These are phyloP conservation scores for Ampelomyces quisqualis DNA, from an alignment of 2,329 filamentous ascomycete genomes.

Conservation along the genomic window DNA sequence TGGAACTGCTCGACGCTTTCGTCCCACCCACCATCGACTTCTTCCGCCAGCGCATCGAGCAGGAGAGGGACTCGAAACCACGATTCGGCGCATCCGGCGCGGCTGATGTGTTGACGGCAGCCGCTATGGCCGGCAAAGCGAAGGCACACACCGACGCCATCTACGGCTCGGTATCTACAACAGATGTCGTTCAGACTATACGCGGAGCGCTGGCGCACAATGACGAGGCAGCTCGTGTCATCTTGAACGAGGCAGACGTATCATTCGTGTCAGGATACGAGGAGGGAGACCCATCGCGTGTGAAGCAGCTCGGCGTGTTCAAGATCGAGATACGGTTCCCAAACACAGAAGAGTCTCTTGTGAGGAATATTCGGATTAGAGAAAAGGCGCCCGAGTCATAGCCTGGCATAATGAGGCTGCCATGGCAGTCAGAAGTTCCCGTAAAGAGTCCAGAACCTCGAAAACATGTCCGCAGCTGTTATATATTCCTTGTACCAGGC, in stretches of 20 bases:
- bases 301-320: conserved; percentile 57
- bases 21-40: conserved; percentile 53
- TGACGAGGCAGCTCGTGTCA: conserved; percentile 53
- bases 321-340: conserved; percentile 54
- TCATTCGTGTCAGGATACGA: conserved; percentile 48
- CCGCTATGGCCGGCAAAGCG: conserved; percentile 31
- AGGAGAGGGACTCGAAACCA: conserved; percentile 32
- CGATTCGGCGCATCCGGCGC: conserved; percentile 40
- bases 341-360: conserved; percentile 45
- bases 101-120: conserved; percentile 40
- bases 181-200: conserved; percentile 54
- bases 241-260: conserved; percentile 54
- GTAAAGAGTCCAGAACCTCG: conserved; percentile 12
- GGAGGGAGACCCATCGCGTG: conserved; percentile 44
- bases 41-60: conserved; percentile 48
- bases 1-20: conserved; percentile 51
- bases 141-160: conserved; percentile 42
- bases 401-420: conserved; percentile 2
- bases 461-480: conserved; percentile 22
- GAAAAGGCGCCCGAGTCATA: conserved; percentile 30
- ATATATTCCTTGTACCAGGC: conserved; percentile 29
- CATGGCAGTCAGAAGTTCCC: conserved; percentile 6
- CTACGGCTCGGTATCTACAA: conserved; percentile 57
- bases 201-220: conserved; percentile 53
- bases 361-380: conserved; percentile 36